Conservation (phyloP, 2,329 filamentous ascomycete genomes). For the Nannizziopsis barbatae region DNA sequence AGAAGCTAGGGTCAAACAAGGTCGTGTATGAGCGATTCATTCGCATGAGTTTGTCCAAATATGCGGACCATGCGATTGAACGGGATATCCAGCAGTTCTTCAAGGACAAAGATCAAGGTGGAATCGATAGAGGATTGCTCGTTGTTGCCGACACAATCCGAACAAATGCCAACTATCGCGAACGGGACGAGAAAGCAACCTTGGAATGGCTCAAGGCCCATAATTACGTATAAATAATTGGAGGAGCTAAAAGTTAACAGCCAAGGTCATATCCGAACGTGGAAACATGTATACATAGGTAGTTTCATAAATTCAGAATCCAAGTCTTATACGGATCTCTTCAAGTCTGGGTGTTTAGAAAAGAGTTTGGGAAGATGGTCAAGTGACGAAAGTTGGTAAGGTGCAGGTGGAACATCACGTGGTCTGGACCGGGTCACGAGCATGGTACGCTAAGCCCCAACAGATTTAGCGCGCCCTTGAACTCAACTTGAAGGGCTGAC, state of each 20-base stretch:
- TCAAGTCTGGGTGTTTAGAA: neutral
- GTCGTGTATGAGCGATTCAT: constrained; percentile 85
- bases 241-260: too few relatives aligned
- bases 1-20: constrained; percentile 66
- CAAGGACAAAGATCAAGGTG: constrained; percentile 68
- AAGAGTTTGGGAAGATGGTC: neutral
- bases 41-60: constrained; percentile 64
- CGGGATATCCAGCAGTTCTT: constrained; percentile 79
- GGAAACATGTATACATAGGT: neutral
- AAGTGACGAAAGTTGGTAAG: neutral
- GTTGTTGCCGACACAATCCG: constrained; percentile 78
- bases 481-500: constrained; percentile 7
- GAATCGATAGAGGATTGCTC: constrained; percentile 74
- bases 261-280: neutral
- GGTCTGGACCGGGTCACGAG: neutral
- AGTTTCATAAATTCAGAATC: neutral
- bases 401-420: constrained; percentile 4
- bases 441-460: neutral
- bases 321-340: neutral
- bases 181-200: constrained; percentile 60
- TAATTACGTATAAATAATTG: constrained; percentile 41
- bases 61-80: constrained; percentile 57
- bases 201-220: constrained; percentile 65
- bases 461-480: constrained; percentile 2
- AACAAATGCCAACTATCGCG: constrained; percentile 69